Percentiles rank a stretch among this genome's conserved stretches.
Evolutionary conservation across 1,139 yeast genomes (phyloP).

Genomic region (Suhomyces panamericanus): DNA sequence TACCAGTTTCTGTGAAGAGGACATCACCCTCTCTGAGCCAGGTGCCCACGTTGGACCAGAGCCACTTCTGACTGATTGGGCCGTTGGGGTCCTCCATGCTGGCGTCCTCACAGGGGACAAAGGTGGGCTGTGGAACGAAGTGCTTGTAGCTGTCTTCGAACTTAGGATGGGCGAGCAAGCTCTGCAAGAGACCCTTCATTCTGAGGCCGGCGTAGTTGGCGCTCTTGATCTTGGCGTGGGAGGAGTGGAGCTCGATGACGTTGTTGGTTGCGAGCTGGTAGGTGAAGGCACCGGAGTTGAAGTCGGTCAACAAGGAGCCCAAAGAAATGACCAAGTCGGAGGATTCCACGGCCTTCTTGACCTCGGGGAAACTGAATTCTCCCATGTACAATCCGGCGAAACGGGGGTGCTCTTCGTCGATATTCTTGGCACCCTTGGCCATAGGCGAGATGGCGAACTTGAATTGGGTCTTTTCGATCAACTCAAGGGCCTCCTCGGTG

Average conservation of each 20-base stretch:
- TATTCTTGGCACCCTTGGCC: constrained; percentile 34
- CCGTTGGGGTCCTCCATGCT: constrained; percentile 5
- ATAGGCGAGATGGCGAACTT: constrained; percentile 34
- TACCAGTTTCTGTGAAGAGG: constrained; percentile 37
- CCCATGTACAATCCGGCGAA: constrained; percentile 38
- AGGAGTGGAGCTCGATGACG: constrained; percentile 85
- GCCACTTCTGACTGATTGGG: constrained; percentile 30
- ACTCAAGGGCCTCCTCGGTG: constrained; percentile 56
- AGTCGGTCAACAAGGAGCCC: constrained; percentile 42
- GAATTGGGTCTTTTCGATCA: constrained; percentile 70
- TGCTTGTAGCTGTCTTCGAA: constrained; percentile 18
- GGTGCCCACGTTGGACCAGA: constrained; percentile 31
- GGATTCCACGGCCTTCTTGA: constrained; percentile 30
- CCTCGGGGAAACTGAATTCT: constrained; percentile 32
- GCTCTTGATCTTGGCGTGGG: constrained; percentile 65
- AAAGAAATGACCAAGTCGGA: constrained; percentile 35
- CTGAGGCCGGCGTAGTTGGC: constrained; percentile 38
- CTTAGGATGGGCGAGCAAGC: constrained; percentile 17
- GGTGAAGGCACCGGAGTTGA: constrained; percentile 83
- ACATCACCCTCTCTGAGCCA: constrained; percentile 36
- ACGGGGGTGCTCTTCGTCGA: constrained; percentile 30
- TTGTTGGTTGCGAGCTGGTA: constrained; percentile 78
- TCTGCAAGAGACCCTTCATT: constrained; percentile 35
- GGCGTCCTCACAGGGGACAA: constrained; percentile 6
- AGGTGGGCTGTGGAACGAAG: constrained; percentile 17